These are phyloP conservation scores for Sporobolomyces pararoseus DNA, from an alignment of 768 basidiomycete species.

Conservation along the genomic window DNA sequence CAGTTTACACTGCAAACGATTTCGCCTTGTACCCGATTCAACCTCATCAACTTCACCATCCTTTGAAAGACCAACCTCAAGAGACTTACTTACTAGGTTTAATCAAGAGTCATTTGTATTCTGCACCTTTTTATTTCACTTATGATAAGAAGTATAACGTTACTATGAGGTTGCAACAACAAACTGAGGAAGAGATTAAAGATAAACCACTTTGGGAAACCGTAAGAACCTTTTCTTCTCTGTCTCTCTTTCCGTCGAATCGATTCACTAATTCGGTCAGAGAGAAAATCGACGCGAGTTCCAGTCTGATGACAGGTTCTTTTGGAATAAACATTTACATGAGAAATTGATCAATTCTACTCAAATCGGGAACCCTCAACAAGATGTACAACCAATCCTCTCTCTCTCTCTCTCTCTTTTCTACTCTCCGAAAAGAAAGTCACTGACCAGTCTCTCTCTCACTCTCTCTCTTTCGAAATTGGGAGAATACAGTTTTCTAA, in stretches of 20 bases:
- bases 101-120: constrained; percentile 73
- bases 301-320: constrained; percentile 93
- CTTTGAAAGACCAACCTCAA: constrained; percentile 62
- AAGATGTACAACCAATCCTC: no score
- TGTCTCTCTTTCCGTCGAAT: no score
- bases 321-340: constrained; percentile 87
- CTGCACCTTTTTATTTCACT: constrained; percentile 81
- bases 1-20: constrained; percentile 82
- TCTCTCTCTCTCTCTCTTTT: no score
- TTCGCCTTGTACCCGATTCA: constrained; percentile 87
- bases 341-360: constrained; percentile 61
- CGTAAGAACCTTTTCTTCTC: constrained; percentile 55
- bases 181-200: constrained; percentile 64
- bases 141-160: constrained; percentile 74
- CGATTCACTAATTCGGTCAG: background rate
- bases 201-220: constrained; percentile 69
- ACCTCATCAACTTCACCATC: constrained; percentile 55
- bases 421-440: no score
- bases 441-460: background rate
- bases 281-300: background rate
- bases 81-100: constrained; percentile 83
- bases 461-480: no score
- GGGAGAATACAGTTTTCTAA: constrained; percentile 61
- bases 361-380: constrained; percentile 54
- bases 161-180: constrained; percentile 78